A percentile compares a stretch with the other conserved stretches of the same genome.
Evolutionary conservation across 352 stramenopile genomes (phyloP).

Genomic region (Globisporangium sylvaticum): DNA sequence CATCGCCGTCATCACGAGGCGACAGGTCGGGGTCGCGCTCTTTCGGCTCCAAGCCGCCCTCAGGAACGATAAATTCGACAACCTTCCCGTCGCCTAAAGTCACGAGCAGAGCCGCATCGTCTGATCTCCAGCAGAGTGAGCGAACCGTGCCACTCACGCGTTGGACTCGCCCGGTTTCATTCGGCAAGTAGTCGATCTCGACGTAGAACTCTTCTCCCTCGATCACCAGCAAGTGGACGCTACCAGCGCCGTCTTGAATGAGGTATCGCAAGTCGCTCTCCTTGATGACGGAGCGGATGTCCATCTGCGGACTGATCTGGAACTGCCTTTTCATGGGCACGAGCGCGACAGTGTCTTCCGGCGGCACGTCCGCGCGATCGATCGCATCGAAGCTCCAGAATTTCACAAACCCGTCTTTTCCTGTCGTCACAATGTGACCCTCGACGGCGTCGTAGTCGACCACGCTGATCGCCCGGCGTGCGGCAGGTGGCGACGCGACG

Average conservation of each 20-base stretch:
- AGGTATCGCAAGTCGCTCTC: slow-evolving; percentile 40
- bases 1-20: slow-evolving; percentile 10
- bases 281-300: slow-evolving; percentile 68
- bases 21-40: slow-evolving; percentile 6
- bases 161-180: slow-evolving; percentile 66
- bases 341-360: slow-evolving; percentile 74
- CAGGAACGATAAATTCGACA: slow-evolving; percentile 63
- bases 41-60: slow-evolving; percentile 20
- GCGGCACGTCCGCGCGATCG: slow-evolving; percentile 79
- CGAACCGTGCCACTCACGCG: slow-evolving; percentile 25
- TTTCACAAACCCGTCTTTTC: slow-evolving; percentile 83
- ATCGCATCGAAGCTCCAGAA: slow-evolving; percentile 89
- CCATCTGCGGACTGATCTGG: slow-evolving; percentile 44
- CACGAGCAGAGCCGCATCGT: slow-evolving; percentile 63
- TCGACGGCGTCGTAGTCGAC: slow-evolving; percentile 54
- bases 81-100: slow-evolving; percentile 54
- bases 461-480: slow-evolving; percentile 76
- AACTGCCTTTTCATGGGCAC: slow-evolving; percentile 66
- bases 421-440: slow-evolving; percentile 58
- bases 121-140: slow-evolving; percentile 62
- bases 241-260: slow-evolving; percentile 53
- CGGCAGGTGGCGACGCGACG: slow-evolving; percentile 53
- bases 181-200: slow-evolving; percentile 51
- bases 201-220: slow-evolving; percentile 36
- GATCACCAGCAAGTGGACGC: slow-evolving; percentile 46